Conservation (phyloP, 495 filamentous ascomycete species). For the Neurospora tetrasperma region DNA sequence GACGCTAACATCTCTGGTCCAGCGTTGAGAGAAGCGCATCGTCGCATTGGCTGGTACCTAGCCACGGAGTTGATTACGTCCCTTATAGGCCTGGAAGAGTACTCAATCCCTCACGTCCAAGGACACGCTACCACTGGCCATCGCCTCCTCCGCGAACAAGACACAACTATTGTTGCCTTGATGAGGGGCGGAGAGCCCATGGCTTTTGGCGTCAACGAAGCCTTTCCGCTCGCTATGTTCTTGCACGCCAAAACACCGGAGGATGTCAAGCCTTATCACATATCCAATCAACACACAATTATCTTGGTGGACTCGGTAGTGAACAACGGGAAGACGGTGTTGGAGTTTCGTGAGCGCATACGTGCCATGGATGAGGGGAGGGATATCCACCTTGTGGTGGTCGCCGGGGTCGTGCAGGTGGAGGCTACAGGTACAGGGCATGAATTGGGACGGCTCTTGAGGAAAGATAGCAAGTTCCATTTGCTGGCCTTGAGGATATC, state of each 20-base stretch:
- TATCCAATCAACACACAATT: slow-evolving; percentile 32
- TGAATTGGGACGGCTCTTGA: slow-evolving; percentile 20
- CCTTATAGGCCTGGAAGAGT: slow-evolving; percentile 44
- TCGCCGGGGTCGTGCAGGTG: slow-evolving; percentile 47
- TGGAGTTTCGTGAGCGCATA: slow-evolving; percentile 45
- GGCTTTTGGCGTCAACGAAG: slow-evolving; percentile 52
- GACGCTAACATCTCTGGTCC: slow-evolving; percentile 39
- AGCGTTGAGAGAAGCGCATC: slow-evolving; percentile 41
- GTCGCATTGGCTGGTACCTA: slow-evolving; percentile 43
- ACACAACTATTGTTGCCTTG: slow-evolving; percentile 48
- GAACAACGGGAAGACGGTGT: slow-evolving; percentile 44
- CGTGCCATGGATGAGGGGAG: slow-evolving; percentile 21
- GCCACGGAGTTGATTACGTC: slow-evolving; percentile 38
- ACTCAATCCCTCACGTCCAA: slow-evolving; percentile 44
- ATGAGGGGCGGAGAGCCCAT: slow-evolving; percentile 62
- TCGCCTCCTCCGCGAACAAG: slow-evolving; percentile 38
- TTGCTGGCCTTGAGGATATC: slow-evolving; percentile 47
- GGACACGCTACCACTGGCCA: slow-evolving; percentile 39
- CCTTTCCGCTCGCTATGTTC: slow-evolving; percentile 45
- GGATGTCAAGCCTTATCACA: slow-evolving; percentile 36
- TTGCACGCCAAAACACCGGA: slow-evolving; percentile 40
- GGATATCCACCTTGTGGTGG: slow-evolving; percentile 42
- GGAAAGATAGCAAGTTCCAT: slow-evolving; percentile 15
- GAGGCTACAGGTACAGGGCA: slow-evolving; percentile 21
- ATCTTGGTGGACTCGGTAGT: slow-evolving; percentile 55